Base-by-base conservation (phyloP, 441 rosid genomes). In the Eutrema salsugineum region DNA sequence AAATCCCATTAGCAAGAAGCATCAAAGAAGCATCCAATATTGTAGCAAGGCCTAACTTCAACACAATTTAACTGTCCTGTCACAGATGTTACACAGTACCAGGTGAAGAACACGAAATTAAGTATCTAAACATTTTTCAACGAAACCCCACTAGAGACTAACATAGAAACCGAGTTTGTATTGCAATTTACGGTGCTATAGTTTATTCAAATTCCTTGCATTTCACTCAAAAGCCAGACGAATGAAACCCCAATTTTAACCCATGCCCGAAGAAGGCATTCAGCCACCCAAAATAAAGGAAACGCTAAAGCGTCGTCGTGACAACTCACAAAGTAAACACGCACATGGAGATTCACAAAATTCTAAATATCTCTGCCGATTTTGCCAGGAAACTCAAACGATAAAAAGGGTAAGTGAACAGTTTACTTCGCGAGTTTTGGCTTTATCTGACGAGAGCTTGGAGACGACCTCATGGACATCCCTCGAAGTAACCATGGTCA, bases 361-460 rank as follows among this genome's bases (percentile, higher is more conserved):
- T 6, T 0, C 74, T 14, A 36, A 70, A 19, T 14, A 19, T 48
- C 22, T 38, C 47, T 11, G 38, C 46, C 38, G 39, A 47, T 42
- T 30, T 67, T 7, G 5, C 24, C 50, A 27, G 6, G 9, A 44
- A 71, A 59, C 53, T 6, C 56, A 19, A 47, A 56, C 39, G 51
- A 55, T 2, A 38, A 62, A 59, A 32, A 4, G 35, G 72, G 36
- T 35, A 63, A 44, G 35, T 46, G 75, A 38, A 57, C 46, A 63
- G 55, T 48, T 51, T 72, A 93, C 99, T 69, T 96, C 99, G 27
- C 98, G 88, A 44, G 83, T 65, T 83, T 88, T 93, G 74, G 94
- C 95, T 86, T 91, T 93, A 64, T 91, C 97, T 17, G 99, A 89
- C 38, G 98, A 96, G 33, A 96, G 97, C 88, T 90, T 91, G 11